Base-by-base conservation (phyloP, 768 basidiomycete genomes). In the Termitomyces titanicus region DNA sequence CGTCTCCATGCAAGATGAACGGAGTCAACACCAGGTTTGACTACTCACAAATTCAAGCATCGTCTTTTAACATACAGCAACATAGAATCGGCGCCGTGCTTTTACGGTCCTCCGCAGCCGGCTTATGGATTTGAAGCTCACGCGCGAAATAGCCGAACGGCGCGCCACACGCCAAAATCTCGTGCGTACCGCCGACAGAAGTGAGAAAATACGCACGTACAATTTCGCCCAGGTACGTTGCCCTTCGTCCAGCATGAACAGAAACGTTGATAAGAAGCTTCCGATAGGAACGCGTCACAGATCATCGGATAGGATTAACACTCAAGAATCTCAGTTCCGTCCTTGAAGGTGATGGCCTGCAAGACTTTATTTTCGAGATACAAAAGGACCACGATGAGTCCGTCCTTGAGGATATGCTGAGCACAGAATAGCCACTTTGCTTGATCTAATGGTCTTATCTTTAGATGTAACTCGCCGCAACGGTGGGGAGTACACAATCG, bases 1-100 rank as follows among this genome's bases (percentile, higher is more conserved):
- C 1, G 96, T 98, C 9, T 94, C 94, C 8, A 98, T 98, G 92
- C 97, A 99, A 73, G 95, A 99, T 64, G 94, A 95, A 61, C 83
- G 97, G 6, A 92, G 89, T 67, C 97, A 99, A 65, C 96, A 98
- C 69, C 89, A 92, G 76, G 93, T 93, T 54, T 11, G 74, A 59
- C 22, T 22, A 22, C 25, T 42, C 24, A 39, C 25, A 5, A n/a
- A 22, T 42, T 18, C 33, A 38, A 27, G 33, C 13, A 37, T 53
- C n/a, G 25, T 17, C 29, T n/a, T 29, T 24, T 51, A 27, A 43
- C 39, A 38, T 17, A 12, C 52, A 18, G 12, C 12, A 18, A 27
- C 33, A 37, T 61, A 98, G 92, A 98, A 99, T 64, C 87, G 84
- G 61, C 84, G 89, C n/a, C 86, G 91, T 51, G 97, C 97, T 0